Percentiles rank a stretch among this genome's conserved stretches.
These are phyloP conservation scores for Saprolegnia diclina DNA, from an alignment of 352 stramenopile genomes.

Conservation along the genomic window DNA sequence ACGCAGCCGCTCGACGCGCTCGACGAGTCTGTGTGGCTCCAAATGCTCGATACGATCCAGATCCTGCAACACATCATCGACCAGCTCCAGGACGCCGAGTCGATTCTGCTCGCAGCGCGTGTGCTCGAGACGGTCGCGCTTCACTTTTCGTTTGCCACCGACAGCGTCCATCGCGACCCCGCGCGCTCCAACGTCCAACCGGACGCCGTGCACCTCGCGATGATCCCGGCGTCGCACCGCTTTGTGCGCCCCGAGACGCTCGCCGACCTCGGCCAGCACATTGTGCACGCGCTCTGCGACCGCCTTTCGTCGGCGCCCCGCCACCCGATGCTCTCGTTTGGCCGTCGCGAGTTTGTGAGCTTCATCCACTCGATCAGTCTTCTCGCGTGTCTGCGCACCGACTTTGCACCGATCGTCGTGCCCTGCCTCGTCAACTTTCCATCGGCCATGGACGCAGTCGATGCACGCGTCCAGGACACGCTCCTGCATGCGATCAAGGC, in stretches of 20 bases:
- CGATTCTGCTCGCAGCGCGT: slow-evolving; percentile 28
- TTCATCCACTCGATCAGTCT: slow-evolving; percentile 65
- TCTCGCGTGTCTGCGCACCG: slow-evolving; percentile 50
- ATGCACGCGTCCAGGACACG: slow-evolving; percentile 8
- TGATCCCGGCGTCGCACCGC: slow-evolving; percentile 26
- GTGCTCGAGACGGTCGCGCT: slow-evolving; percentile 28
- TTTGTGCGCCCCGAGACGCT: slow-evolving; percentile 38
- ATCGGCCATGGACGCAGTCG: not conserved
- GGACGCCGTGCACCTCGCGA: slow-evolving; percentile 41
- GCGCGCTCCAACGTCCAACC: slow-evolving; percentile 70
- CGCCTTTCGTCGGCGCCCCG: slow-evolving; percentile 29
- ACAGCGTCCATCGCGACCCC: slow-evolving; percentile 61
- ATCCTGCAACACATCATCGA: slow-evolving; percentile 41
- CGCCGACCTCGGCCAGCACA: slow-evolving; percentile 34
- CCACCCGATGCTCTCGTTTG: slow-evolving; percentile 30
- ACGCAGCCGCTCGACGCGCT: slow-evolving; percentile 39
- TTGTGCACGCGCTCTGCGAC: slow-evolving; percentile 39
- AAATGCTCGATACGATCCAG: slow-evolving; percentile 15
- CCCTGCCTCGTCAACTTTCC: slow-evolving; percentile 40
- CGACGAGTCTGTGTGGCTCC: slow-evolving; percentile 31
- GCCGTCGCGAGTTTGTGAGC: slow-evolving; percentile 50
- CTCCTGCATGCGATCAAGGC: slow-evolving; percentile 56
- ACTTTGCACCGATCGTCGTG: slow-evolving; percentile 51
- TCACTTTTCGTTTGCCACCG: slow-evolving; percentile 44
- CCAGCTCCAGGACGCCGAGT: slow-evolving; percentile 32